Conservation (phyloP, 129 eudicot species). For the Flaveria trinervia region DNA sequence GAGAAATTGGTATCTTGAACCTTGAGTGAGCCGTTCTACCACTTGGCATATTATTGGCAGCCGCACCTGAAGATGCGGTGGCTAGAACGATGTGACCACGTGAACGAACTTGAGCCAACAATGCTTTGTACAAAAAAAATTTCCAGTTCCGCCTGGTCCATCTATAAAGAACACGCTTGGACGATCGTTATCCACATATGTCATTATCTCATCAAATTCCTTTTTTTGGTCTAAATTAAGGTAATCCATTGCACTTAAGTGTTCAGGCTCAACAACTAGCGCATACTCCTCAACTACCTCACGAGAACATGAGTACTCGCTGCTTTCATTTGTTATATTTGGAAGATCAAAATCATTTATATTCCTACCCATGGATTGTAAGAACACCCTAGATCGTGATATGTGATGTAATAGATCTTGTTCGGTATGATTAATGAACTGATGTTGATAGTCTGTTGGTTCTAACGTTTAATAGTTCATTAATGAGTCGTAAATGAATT, state of each 20-base stretch:
- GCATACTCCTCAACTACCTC: conserved; percentile 4
- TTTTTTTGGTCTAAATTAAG: background rate
- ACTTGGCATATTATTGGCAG: conserved; percentile 11
- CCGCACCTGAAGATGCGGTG: conserved; percentile 26
- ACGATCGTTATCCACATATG: too few relatives aligned
- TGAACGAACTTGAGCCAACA: background rate
- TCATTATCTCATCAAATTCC: background rate
- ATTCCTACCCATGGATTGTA: conserved; percentile 29
- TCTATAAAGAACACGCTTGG: too few relatives aligned
- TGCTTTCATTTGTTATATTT: background rate
- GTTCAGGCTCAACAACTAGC: background rate
- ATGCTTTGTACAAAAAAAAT: conserved; percentile 22
- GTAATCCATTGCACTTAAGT: background rate
- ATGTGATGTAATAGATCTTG: too few relatives aligned
- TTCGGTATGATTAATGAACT: too few relatives aligned
- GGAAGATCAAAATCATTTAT: background rate
- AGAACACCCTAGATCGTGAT: too few relatives aligned
- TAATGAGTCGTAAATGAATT: too few relatives aligned
- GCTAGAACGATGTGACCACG: conserved; percentile 1
- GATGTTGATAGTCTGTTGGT: too few relatives aligned
- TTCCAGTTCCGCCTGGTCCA: background rate
- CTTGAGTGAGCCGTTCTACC: conserved; percentile 37
- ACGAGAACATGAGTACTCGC: too few relatives aligned
- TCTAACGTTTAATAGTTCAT: too few relatives aligned
- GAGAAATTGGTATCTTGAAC: conserved; percentile 16